Conservation (phyloP, 78 protist genomes). For the Planoprotostelium fungivorum region DNA sequence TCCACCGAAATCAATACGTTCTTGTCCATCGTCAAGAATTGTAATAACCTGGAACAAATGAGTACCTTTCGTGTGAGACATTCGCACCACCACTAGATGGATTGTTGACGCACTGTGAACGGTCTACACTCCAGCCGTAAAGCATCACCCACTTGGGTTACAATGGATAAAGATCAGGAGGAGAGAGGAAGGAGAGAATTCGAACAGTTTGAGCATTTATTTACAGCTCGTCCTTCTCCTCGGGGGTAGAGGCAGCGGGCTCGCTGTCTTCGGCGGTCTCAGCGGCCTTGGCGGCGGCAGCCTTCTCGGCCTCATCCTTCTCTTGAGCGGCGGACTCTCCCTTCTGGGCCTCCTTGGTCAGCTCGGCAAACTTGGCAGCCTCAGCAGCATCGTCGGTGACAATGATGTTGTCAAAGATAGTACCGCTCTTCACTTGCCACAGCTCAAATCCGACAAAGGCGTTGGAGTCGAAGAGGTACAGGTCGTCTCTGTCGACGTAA, state of each 20-base stretch:
- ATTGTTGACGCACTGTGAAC: too few relatives aligned
- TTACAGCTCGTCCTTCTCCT: conserved; percentile 66
- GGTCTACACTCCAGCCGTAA: too few relatives aligned
- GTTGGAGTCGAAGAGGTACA: conserved; percentile 60
- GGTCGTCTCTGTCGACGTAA: conserved; percentile 65
- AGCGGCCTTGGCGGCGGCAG: conserved; percentile 21
- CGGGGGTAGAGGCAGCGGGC: conserved; percentile 11
- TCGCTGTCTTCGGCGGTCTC: conserved; percentile 12
- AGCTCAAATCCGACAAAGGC: conserved; percentile 87
- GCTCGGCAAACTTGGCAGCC: conserved; percentile 63
- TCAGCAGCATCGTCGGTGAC: conserved; percentile 81
- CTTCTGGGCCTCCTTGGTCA: conserved; percentile 28
- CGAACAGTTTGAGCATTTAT: conserved; percentile 6
- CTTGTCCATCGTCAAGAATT: too few relatives aligned
- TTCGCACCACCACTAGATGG: too few relatives aligned
- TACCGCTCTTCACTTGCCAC: conserved; percentile 96
- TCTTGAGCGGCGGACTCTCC: conserved; percentile 32
- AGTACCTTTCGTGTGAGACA: too few relatives aligned
- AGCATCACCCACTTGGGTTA: too few relatives aligned
- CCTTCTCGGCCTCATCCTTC: conserved; percentile 36
- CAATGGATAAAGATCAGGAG: too few relatives aligned
- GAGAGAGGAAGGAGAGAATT: too few relatives aligned
- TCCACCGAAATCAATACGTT: too few relatives aligned
- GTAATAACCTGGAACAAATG: too few relatives aligned
- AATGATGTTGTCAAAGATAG: conserved; percentile 96